Base-by-base conservation (phyloP, 2,329 filamentous ascomycete genomes). In the Aspergillus viridinutans region DNA sequence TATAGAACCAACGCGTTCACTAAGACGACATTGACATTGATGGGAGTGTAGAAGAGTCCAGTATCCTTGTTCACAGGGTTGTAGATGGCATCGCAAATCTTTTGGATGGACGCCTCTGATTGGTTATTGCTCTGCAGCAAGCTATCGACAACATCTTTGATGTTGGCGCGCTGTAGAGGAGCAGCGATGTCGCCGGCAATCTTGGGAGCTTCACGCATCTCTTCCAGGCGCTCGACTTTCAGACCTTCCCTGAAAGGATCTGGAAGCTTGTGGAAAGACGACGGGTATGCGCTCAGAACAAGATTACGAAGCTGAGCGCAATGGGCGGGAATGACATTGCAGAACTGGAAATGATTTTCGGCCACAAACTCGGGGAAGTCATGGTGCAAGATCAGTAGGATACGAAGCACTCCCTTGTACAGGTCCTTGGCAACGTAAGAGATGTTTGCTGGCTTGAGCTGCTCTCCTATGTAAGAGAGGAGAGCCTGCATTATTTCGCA, bases 361-460 rank as follows among this genome's bases (percentile, higher is more conserved):
- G 90, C 89, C 45, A 99, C 78, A 73, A 96, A 99, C 56, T 97
- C 92, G 0, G 93, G 90, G 74, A 91, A 97, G 72, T 99, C 94
- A 69, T 97, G 94, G 64, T 96, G 90, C 53, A 99, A 79, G 53
- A 96, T 83, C 35, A 96, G 79, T 54, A 97, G 78, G 58, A 97
- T 84, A 69, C 95, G 92, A 50, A 96, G 78, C 1, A 90, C 85
- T 8, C 88, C 91, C 59, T 90, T 87, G 72, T 96, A 97, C 59
- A 96, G 85, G 54, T 93, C 90, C 71, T 90, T 92, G 35, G 87
- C 85, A 52, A 90, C 82, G 35, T 85, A 80, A 3, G 86, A 81
- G 17, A 91, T 82, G 57, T 86, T 86, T 28, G 87, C 78, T 9
- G 86, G 83, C 74, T 93, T 94, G 62, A 96, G 80, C 60, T 94